These are phyloP conservation scores for Amphibolis antarctica DNA, from an alignment of 106 monocot species.

Conservation along the genomic window DNA sequence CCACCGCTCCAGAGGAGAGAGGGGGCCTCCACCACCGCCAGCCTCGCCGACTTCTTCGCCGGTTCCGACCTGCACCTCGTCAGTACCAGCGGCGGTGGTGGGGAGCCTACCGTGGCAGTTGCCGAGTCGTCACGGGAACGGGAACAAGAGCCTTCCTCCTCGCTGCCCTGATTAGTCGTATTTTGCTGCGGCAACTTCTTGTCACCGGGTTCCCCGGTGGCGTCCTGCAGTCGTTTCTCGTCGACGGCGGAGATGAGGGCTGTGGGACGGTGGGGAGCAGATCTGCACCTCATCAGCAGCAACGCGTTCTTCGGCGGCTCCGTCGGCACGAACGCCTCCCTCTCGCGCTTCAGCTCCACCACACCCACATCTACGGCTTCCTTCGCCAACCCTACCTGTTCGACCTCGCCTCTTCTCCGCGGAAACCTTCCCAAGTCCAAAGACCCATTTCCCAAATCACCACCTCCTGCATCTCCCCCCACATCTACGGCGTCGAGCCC, in stretches of 20 bases:
- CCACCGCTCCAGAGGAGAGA: slow-evolving; percentile 24
- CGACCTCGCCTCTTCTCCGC: too few relatives aligned
- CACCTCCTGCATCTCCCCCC: too few relatives aligned
- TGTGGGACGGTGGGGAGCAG: slow-evolving; percentile 57
- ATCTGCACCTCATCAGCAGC: slow-evolving; percentile 82
- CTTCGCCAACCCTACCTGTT: too few relatives aligned
- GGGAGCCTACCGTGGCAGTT: slow-evolving; percentile 9
- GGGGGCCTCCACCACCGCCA: slow-evolving; percentile 13
- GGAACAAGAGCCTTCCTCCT: neutral
- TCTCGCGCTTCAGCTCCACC: slow-evolving; percentile 12
- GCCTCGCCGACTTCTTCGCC: slow-evolving; percentile 34
- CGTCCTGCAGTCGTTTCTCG: neutral
- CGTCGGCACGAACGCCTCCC: slow-evolving; percentile 23
- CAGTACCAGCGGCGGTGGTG: slow-evolving; percentile 34
- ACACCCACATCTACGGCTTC: too few relatives aligned
- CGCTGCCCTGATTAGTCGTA: neutral
- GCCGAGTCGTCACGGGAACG: slow-evolving; percentile 1
- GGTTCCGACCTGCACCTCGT: slow-evolving; percentile 72
- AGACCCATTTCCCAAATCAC: too few relatives aligned
- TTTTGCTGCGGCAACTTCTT: neutral
- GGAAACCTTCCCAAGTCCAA: too few relatives aligned
- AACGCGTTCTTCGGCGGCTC: slow-evolving; percentile 83
- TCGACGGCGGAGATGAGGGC: slow-evolving; percentile 1
- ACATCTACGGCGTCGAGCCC: too few relatives aligned
- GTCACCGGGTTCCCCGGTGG: neutral